Conservation (phyloP, 176 grass and related monocot genomes). For the Lolium perenne region DNA sequence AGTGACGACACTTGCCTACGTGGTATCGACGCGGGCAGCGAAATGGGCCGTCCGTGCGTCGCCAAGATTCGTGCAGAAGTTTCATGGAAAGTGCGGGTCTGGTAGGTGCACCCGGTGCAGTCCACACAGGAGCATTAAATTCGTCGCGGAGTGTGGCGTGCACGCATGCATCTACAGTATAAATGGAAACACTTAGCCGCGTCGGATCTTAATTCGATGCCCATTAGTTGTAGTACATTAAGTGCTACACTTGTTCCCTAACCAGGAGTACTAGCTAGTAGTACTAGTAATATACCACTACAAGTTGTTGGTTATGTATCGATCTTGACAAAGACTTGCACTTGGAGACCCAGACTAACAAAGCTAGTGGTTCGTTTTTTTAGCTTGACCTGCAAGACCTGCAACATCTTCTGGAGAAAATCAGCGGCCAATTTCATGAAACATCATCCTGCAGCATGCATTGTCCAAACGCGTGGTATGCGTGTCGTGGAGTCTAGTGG, state of each 20-base stretch:
- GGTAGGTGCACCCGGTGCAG: not conserved
- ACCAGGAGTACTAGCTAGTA: not conserved
- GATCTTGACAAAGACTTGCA: slow-evolving; percentile 1
- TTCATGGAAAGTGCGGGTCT: not conserved
- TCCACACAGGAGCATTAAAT: not conserved
- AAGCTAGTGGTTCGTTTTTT: no score
- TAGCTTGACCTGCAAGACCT: not conserved
- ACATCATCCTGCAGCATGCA: not conserved
- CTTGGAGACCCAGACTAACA: not conserved
- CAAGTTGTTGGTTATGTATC: not conserved
- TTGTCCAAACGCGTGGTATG: not conserved
- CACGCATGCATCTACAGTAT: not conserved
- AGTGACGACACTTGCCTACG: not conserved
- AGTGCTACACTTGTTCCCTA: not conserved
- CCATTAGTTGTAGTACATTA: not conserved
- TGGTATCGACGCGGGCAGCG: not conserved
- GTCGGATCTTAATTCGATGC: not conserved
- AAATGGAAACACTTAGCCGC: not conserved
- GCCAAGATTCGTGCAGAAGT: not conserved
- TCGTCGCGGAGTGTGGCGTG: not conserved
- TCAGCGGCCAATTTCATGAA: not conserved
- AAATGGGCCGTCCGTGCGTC: not conserved
- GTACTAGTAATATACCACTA: no score
- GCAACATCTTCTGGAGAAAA: not conserved
- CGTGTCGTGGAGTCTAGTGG: not conserved